A percentile compares a stretch with the other conserved stretches of the same genome.
phyloP scores from a whole-genome alignment of 768 basidiomycete genomes.

The Pleurotus pulmonarius region DNA sequence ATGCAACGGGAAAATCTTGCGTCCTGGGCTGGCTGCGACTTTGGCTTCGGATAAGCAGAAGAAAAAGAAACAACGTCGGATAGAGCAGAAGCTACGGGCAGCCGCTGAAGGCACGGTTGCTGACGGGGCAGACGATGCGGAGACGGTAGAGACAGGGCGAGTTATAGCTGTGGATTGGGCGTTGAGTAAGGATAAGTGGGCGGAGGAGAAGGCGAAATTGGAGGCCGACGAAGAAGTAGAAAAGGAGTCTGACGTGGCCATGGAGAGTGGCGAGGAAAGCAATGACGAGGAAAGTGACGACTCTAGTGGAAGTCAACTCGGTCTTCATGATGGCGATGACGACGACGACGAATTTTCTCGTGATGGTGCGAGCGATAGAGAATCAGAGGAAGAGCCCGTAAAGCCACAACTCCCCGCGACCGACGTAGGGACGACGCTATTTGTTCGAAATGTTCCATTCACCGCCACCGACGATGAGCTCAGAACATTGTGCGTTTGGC shows the following conservation, averaged over 20 bases:
- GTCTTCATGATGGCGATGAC: conserved; percentile 42
- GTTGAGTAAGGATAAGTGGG: conserved; percentile 89
- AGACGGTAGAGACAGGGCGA: conserved; percentile 38
- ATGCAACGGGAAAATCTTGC: conserved; percentile 72
- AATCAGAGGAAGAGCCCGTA: conserved; percentile 39
- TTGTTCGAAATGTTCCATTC: conserved; percentile 92
- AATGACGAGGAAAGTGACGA: conserved; percentile 21
- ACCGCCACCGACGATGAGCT: conserved; percentile 92
- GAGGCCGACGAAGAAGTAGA: conserved; percentile 36
- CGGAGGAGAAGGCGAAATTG: conserved; percentile 67
- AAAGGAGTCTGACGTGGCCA: conserved; percentile 19
- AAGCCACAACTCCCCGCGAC: conserved; percentile 77
- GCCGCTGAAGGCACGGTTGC: conserved; percentile 30
- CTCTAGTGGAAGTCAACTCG: conserved; percentile 37
- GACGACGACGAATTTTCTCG: conserved; percentile 35
- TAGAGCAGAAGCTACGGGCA: conserved; percentile 46
- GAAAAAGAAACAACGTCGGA: conserved; percentile 55
- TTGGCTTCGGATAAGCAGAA: conserved; percentile 64
- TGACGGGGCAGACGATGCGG: conserved; percentile 31
- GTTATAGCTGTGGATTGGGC: conserved; percentile 96
- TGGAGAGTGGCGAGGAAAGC: conserved; percentile 21
- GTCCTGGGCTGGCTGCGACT: conserved; percentile 56
- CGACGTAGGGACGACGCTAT: conserved; percentile 87
- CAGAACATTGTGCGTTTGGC: conserved; percentile 62
- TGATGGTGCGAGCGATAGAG: conserved; percentile 26